Evolutionary conservation across 441 rosid species (phyloP), one percentile per base, ranked within the genome.

Genomic region (Erodium trifolium): DNA sequence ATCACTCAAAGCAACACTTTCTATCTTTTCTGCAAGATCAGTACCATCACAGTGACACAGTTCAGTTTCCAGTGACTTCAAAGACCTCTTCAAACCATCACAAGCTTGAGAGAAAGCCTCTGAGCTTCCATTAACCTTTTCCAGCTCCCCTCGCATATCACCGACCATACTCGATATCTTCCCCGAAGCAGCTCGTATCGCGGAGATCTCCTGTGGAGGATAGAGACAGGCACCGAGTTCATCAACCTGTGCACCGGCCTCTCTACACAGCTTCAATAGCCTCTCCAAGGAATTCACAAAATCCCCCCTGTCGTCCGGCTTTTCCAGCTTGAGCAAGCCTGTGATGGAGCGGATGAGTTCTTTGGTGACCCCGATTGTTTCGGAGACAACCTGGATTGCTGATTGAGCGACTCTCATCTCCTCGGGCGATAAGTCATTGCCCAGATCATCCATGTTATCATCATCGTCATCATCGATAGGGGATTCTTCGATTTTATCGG

Each of bases 181-280:
- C 74, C 73, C 81, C 66, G 78, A 74, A 7, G 86, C 78, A 7
- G 71, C 79, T 67, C 39, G 76, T 77, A 90, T 86, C 6, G 81
- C 83, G 11, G 74, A 65, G 29, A 82, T 4, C 80, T 94, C 99
- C 72, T 91, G 97, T 0, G 96, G 96, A 0, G 99, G 97, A 75
- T 94, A 91, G 70, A 94, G 88, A 53, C 85, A 86, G 65, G 97
- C 96, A 60, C 96, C 96, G 2, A 91, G 79, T 73, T 93, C 99
- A 13, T 93, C 93, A 0, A 91, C 84, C 73, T 88, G 90, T 47
- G 69, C 77, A 13, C 95, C 92, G 0, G 82, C 79, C 71, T 78
- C 95, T 80, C 78, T 85, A 77, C 93, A 87, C 4, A 76, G 69
- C 78, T 84, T 91, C 84, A 89, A 79, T 43, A 91, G 51, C 64